Percentiles rank a stretch among this genome's conserved stretches.
phyloP scores from a whole-genome alignment of 352 stramenopile genomes.

The Vaucheria bursata region DNA sequence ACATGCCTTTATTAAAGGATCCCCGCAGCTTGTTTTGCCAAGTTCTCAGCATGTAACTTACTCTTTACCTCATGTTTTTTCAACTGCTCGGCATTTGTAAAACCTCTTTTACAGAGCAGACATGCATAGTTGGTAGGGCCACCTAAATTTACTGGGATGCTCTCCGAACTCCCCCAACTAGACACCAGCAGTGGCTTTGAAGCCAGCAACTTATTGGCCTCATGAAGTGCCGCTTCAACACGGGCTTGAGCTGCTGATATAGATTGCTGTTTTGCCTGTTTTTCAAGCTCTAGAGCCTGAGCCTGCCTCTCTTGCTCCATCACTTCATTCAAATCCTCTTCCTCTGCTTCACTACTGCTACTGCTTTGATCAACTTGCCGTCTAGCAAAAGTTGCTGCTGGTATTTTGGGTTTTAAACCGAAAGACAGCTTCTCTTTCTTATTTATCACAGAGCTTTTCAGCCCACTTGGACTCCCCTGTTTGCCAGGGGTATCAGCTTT shows the following conservation, averaged over 20 bases:
- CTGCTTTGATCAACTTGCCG: not conserved
- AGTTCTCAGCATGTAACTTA: constrained; percentile 46
- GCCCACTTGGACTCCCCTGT: not conserved
- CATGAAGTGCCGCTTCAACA: not conserved
- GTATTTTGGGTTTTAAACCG: not conserved
- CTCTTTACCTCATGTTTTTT: constrained; percentile 47
- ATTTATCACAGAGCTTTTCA: not conserved
- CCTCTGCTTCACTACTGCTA: not conserved
- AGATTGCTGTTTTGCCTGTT: not conserved
- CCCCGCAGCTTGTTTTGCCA: no score
- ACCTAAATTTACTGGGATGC: not conserved
- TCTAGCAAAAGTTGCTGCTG: not conserved
- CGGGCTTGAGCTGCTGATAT: not conserved
- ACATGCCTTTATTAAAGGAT: no score
- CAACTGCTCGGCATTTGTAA: constrained; percentile 35
- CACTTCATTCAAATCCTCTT: no score
- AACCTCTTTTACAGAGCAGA: constrained; percentile 36
- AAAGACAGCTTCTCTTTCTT: not conserved
- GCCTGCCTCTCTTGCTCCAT: not conserved
- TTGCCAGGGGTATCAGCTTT: not conserved
- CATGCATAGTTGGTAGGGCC: not conserved
- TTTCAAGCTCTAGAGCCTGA: not conserved
- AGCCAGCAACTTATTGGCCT: not conserved
- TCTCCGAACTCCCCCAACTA: not conserved
- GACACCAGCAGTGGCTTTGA: not conserved